phyloP scores from a whole-genome alignment of 2,329 filamentous ascomycete species.

The Rhynchosporium secalis region DNA sequence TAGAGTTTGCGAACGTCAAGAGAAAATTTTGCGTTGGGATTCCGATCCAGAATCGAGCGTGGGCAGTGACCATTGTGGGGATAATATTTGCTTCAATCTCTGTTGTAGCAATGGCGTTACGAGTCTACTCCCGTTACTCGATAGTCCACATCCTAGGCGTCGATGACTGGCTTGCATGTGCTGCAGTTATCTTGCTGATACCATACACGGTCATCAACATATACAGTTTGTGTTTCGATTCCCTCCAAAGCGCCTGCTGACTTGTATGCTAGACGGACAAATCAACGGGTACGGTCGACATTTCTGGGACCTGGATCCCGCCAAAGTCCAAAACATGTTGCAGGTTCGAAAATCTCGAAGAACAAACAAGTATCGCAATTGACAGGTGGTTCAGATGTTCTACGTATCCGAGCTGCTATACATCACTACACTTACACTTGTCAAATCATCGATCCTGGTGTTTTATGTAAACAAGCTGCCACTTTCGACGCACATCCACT shows the following conservation, averaged over 20 bases:
- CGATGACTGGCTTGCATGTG: slow-evolving; percentile 25
- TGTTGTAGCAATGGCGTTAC: slow-evolving; percentile 21
- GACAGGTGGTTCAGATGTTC: slow-evolving; percentile 21
- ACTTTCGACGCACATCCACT: background rate
- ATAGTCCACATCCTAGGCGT: slow-evolving; percentile 14
- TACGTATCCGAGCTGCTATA: slow-evolving; percentile 25
- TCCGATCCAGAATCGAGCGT: slow-evolving; percentile 16
- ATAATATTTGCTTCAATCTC: slow-evolving; percentile 18
- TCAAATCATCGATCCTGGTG: slow-evolving; percentile 26
- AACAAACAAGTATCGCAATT: background rate
- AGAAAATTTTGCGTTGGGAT: slow-evolving; percentile 20
- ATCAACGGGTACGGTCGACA: slow-evolving; percentile 25
- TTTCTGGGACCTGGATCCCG: slow-evolving; percentile 26
- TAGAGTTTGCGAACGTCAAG: slow-evolving; percentile 18
- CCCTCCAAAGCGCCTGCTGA: background rate
- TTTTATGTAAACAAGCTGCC: slow-evolving; percentile 24
- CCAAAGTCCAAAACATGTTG: slow-evolving; percentile 1
- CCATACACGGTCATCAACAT: slow-evolving; percentile 15
- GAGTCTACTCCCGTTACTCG: slow-evolving; percentile 26
- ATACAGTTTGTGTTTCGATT: slow-evolving; percentile 17
- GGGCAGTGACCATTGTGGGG: slow-evolving; percentile 14
- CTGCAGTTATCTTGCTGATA: slow-evolving; percentile 16
- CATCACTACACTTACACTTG: slow-evolving; percentile 17
- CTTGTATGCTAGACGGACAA: slow-evolving; percentile 9
- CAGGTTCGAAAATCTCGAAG: slow-evolving; percentile 14